Evolutionary conservation across 768 basidiomycete species (phyloP).

Genomic region (Collybia mongolica): DNA sequence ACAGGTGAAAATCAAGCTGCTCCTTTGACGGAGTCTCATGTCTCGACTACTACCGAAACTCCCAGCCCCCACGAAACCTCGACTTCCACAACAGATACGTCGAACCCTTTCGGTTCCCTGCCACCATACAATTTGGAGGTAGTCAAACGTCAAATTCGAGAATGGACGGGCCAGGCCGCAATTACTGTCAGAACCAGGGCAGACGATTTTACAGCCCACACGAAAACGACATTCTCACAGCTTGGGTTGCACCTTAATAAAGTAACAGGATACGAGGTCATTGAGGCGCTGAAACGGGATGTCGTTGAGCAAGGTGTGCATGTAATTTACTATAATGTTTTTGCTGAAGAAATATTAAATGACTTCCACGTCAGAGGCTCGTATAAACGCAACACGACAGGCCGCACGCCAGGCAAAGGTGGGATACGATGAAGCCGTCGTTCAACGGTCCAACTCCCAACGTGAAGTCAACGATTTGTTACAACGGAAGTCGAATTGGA

Average conservation of each 20-base stretch:
- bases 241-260: constrained; percentile 81
- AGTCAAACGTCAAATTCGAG: constrained; percentile 38
- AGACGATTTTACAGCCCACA: constrained; percentile 55
- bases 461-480: constrained; percentile 95
- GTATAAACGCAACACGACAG: constrained; percentile 64
- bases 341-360: constrained; percentile 3
- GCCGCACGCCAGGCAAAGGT: constrained; percentile 72
- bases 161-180: constrained; percentile 49
- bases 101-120: neutral
- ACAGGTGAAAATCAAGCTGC: constrained; percentile 14
- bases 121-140: constrained; percentile 31
- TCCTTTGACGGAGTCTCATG: constrained; percentile 8
- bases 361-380: constrained; percentile 52
- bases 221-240: constrained; percentile 64
- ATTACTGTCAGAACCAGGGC: constrained; percentile 49
- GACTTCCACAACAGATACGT: neutral
- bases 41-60: constrained; percentile 4
- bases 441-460: constrained; percentile 80
- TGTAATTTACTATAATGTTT: constrained; percentile 5
- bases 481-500: constrained; percentile 93
- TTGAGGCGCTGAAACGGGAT: constrained; percentile 74
- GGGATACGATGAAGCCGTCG: constrained; percentile 77
- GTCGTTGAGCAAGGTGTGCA: constrained; percentile 81
- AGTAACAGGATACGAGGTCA: constrained; percentile 89
- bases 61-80: neutral